Base-by-base conservation (phyloP, 495 filamentous ascomycete species). In the Aspergillus funiculosus region DNA sequence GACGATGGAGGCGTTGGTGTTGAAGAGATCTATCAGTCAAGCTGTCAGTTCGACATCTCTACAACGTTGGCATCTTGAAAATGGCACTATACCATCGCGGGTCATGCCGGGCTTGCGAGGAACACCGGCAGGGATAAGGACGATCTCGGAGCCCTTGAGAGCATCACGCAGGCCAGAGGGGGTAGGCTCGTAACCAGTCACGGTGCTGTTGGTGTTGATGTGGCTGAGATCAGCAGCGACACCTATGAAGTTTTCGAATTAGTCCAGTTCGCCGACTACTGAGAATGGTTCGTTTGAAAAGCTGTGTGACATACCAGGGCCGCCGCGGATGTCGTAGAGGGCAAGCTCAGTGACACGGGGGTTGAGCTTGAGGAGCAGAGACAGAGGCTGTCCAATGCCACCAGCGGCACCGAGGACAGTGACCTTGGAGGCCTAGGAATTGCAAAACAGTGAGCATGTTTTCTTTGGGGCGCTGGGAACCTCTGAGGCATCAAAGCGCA, bases 21-120 rank as follows among this genome's bases (percentile, higher is more conserved):
- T 98, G 87, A 98, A 98, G 43, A 98, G 86, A 63, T 98, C 89
- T 83, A 41, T 18, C 5, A 11, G 24, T n/a, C 25, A 25, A 5
- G 20, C 1, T 13, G 36, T 52, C 22, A 52, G 50, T 44, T 20
- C 6, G n/a, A 38, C 3, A 30, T 36, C 22, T 15, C 22, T 29
- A 15, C 2, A 25, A 28, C 22, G 17, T 21, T 13, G 37, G 39
- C 2, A n/a, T 13, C 31, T 43, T 27, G 11, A 30, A 38, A 21
- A 39, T 36, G 19, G 4, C 31, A 27, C 22, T 59, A 22, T 72
- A 82, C 80, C 83, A 74, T 97, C 92, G 75, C 92, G 89, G 74
- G 86, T 94, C 92, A 98, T 98, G 72, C 92, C 92, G 61, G 92
- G 92, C 80, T 98, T 98, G 74, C 92, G 89, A 56, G 92, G 92